Conservation (phyloP, 1,284 basidiomycete genomes). For the Irpex rosettiformis region DNA sequence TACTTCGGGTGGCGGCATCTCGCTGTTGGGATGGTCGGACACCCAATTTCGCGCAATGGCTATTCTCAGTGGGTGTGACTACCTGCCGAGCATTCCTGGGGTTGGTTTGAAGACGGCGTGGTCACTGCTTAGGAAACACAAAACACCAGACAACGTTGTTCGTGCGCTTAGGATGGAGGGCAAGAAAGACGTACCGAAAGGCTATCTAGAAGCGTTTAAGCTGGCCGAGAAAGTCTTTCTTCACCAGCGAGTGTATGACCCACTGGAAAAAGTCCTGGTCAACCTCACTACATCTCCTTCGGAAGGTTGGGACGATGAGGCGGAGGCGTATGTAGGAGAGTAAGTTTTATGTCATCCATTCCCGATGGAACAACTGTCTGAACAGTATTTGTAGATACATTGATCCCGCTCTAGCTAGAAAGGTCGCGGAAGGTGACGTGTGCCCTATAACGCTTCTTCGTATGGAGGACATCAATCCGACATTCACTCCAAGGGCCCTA, state of each 20-base stretch:
- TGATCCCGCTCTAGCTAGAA: slow-evolving; percentile 53
- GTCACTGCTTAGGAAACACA: slow-evolving; percentile 77
- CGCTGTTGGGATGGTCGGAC: slow-evolving; percentile 87
- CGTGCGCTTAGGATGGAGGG: slow-evolving; percentile 81
- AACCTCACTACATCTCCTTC: slow-evolving; percentile 61
- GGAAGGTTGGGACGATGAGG: slow-evolving; percentile 53
- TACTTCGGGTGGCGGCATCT: slow-evolving; percentile 58
- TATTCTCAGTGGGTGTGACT: slow-evolving; percentile 97
- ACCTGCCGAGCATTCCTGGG: slow-evolving; percentile 90
- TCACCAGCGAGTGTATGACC: slow-evolving; percentile 93
- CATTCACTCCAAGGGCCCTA: slow-evolving; percentile 51
- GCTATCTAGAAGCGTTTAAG: slow-evolving; percentile 71
- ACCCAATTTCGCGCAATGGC: slow-evolving; percentile 92
- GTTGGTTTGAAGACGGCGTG: slow-evolving; percentile 97
- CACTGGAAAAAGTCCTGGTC: slow-evolving; percentile 59
- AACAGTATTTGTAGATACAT: slow-evolving; percentile 44
- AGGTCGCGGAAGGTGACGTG: slow-evolving; percentile 72
- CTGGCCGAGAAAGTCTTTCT: slow-evolving; percentile 92
- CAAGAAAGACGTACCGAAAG: slow-evolving; percentile 75
- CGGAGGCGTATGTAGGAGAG: slow-evolving; percentile 77
- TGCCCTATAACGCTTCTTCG: slow-evolving; percentile 74
- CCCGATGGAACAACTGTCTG: background rate
- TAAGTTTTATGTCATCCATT: slow-evolving; percentile 32
- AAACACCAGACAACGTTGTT: slow-evolving; percentile 86
- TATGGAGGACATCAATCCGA: slow-evolving; percentile 80